These are phyloP conservation scores for Blepharisma stoltei DNA, from an alignment of 73 alveolate genomes.

Conservation along the genomic window DNA sequence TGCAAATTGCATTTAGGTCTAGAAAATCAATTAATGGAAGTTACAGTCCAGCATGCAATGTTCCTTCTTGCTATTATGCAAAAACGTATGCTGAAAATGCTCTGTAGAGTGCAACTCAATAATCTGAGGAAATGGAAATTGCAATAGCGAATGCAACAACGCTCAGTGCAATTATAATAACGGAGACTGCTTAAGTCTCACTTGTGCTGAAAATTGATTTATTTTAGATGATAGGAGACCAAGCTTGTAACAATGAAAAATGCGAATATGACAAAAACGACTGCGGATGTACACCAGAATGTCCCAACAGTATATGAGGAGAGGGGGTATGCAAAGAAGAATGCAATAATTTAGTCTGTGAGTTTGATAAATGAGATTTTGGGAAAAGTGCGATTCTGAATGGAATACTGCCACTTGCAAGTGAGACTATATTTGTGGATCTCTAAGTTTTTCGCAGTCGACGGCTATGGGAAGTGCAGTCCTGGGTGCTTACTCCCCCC, in stretches of 20 bases:
- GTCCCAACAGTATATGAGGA: not conserved
- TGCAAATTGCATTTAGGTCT: too few species aligned
- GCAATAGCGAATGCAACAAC: not conserved
- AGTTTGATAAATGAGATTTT: not conserved
- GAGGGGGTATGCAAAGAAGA: not conserved
- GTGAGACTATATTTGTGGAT: not conserved
- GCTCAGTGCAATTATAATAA: not conserved
- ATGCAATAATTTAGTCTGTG: not conserved
- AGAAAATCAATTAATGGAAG: too few species aligned
- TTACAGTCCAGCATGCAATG: not conserved
- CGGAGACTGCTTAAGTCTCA: constrained; percentile 24
- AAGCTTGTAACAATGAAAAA: too few species aligned
- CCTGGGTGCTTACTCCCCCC: too few species aligned
- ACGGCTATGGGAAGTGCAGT: too few species aligned
- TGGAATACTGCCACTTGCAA: not conserved
- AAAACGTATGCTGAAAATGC: not conserved
- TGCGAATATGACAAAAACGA: too few species aligned
- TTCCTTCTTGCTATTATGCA: not conserved
- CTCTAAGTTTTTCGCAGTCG: not conserved
- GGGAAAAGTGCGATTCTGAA: not conserved
- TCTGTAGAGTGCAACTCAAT: not conserved
- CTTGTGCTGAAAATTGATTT: too few species aligned
- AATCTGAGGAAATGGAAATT: not conserved
- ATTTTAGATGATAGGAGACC: too few species aligned
- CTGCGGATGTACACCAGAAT: not conserved